phyloP scores from a whole-genome alignment of 371 early-diverging fungal species.

The Haplosporangium sp. region DNA sequence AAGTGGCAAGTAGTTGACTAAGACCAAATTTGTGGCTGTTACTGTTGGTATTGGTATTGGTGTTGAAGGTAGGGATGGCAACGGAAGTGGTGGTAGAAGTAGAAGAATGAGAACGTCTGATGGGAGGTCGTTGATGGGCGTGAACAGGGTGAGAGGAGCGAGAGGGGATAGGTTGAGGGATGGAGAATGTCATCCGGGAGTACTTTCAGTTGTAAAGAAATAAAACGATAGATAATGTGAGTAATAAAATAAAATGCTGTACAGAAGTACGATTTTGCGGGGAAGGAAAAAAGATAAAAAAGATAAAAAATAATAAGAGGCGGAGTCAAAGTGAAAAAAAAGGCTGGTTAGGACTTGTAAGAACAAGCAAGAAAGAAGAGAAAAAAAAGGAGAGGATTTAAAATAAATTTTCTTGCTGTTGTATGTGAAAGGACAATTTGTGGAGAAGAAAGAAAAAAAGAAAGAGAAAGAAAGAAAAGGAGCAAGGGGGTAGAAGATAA shows the following conservation, averaged over 20 bases:
- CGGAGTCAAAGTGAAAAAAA: background rate
- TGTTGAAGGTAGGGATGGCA: background rate
- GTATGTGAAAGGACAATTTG: background rate
- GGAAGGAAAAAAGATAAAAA: background rate
- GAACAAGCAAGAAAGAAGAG: background rate
- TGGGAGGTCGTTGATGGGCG: conserved; percentile 44
- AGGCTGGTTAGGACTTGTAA: background rate
- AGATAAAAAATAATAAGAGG: background rate
- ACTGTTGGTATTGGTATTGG: background rate
- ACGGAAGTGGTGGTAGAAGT: conserved; percentile 3
- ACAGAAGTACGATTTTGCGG: background rate
- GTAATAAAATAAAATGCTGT: background rate
- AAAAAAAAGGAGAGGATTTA: background rate
- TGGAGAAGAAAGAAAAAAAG: background rate
- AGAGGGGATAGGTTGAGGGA: conserved; percentile 52
- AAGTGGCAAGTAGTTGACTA: conserved; percentile 19
- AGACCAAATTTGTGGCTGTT: conserved; percentile 22
- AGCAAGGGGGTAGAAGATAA: background rate
- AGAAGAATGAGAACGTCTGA: conserved; percentile 49
- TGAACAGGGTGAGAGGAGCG: conserved; percentile 52
- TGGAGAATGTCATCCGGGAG: conserved; percentile 49
- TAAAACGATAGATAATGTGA: background rate
- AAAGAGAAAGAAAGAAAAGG: background rate
- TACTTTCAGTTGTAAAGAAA: background rate
- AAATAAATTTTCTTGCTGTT: background rate